Percentiles rank a stretch among this genome's conserved stretches.
Evolutionary conservation across 495 filamentous ascomycete species (phyloP).

Genomic region (Penicillium chermesinum): DNA sequence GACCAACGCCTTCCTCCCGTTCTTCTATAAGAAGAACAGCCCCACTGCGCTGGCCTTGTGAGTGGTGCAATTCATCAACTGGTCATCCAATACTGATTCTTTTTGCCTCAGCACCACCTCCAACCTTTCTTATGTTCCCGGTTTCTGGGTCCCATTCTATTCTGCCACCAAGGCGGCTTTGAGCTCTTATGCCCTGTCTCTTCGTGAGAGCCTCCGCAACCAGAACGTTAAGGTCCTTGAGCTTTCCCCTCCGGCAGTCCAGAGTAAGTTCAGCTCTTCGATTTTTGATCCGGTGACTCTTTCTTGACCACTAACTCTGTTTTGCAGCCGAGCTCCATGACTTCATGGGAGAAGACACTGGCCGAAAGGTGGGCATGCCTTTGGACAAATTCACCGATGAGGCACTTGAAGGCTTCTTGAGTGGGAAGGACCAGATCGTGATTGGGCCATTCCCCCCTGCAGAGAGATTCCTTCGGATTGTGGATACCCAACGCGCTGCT

Average conservation of each 20-base stretch:
- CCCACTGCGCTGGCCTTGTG: constrained; percentile 33
- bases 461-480: constrained; percentile 30
- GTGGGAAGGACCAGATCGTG: constrained; percentile 43
- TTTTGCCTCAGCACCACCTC: constrained; percentile 38
- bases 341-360: constrained; percentile 35
- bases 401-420: constrained; percentile 46
- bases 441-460: constrained; percentile 25
- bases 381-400: constrained; percentile 53
- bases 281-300: not conserved
- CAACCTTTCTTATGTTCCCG: constrained; percentile 39
- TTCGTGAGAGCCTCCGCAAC: constrained; percentile 54
- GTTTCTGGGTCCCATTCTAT: constrained; percentile 34
- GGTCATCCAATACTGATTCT: too few relatives aligned
- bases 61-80: too few relatives aligned
- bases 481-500: constrained; percentile 27
- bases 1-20: constrained; percentile 55
- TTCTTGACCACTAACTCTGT: not conserved
- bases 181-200: constrained; percentile 43
- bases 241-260: constrained; percentile 61
- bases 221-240: constrained; percentile 56
- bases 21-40: constrained; percentile 42
- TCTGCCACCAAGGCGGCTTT: constrained; percentile 43
- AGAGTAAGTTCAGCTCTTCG: constrained; percentile 45
- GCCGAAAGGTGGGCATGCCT: constrained; percentile 52
- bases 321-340: constrained; percentile 39